Conservation (phyloP, 805 yeast genomes). For the Ogataea pignaliae region DNA sequence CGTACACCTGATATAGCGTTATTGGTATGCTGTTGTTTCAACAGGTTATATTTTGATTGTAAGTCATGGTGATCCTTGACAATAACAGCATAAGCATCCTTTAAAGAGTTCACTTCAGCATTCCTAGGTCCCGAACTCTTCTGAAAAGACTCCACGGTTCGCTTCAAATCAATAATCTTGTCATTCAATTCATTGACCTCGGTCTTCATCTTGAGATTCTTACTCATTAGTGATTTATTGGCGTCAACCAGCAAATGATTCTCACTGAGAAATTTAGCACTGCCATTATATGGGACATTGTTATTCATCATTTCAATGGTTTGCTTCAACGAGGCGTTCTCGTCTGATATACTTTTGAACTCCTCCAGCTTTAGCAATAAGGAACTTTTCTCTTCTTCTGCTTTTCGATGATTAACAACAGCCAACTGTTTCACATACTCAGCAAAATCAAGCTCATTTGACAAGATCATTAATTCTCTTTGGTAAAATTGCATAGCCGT, state of each 20-base stretch:
- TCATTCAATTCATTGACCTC: not conserved
- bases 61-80: not conserved
- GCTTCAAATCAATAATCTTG: not conserved
- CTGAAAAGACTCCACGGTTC: not conserved
- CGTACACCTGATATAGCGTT: no score
- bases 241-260: not conserved
- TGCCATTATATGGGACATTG: no score
- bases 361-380: not conserved
- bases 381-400: slow-evolving; percentile 30
- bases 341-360: slow-evolving; percentile 5
- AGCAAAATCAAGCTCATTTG: slow-evolving; percentile 60
- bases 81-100: not conserved
- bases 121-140: not conserved
- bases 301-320: not conserved
- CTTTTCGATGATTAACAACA: slow-evolving; percentile 15
- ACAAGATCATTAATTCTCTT: slow-evolving; percentile 51
- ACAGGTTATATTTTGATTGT: no score
- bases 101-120: not conserved
- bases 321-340: slow-evolving; percentile 1
- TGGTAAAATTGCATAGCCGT: slow-evolving; percentile 40
- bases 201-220: slow-evolving; percentile 1
- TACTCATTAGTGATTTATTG: not conserved
- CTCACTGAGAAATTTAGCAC: no score
- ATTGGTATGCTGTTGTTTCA: no score
- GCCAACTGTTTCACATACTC: slow-evolving; percentile 45